Base-by-base conservation (phyloP, 2,329 filamentous ascomycete genomes). In the Pyrenophora tritici-repentis region DNA sequence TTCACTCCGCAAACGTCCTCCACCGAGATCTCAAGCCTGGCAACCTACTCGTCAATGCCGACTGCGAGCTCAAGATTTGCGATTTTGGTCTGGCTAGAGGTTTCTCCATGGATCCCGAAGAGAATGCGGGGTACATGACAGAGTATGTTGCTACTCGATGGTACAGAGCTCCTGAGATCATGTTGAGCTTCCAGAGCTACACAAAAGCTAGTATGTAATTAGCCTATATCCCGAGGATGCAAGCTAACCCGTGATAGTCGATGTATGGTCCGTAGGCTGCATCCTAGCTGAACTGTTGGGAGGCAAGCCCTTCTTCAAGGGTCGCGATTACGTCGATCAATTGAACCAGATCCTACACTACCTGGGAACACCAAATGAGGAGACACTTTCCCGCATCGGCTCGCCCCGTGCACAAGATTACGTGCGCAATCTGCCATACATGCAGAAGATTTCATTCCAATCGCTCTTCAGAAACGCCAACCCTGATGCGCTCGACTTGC, bases 131-230 rank as follows among this genome's bases (percentile, higher is more conserved):
- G 17, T 99, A 97, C 78, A 97, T 99, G 94, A 99, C 94, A 9
- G 94, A 99, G 78, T 99, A 99, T 70, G 94, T 99, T 48, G 94
- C 94, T 42, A 99, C 94, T 44, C 85, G 94, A 79, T 99, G 94
- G 94, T 99, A 99, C 76, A 88, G 94, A 77, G 94, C 94, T 3
- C 94, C 94, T 4, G 94, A 99, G 76, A 99, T 99, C 66, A 99
- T 99, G 94, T 80, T 99, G 75, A 97, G 91, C 80, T 99, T 99
- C 85, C 93, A 97, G 78, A 97, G 91, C 80, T 99, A 99, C 77
- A 99, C 94, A 68, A 99, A 99, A 91, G 94, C 94, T 65, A 99
- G 94, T 55, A 42, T 44, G 52, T 55, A 17, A 14, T 38, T 12
- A 26, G 29, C 39, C n/a, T 12, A 16, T 10, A 4, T 47, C 22